phyloP scores from a whole-genome alignment of 1,139 yeast species.

The Tardiomyces depauwii region DNA sequence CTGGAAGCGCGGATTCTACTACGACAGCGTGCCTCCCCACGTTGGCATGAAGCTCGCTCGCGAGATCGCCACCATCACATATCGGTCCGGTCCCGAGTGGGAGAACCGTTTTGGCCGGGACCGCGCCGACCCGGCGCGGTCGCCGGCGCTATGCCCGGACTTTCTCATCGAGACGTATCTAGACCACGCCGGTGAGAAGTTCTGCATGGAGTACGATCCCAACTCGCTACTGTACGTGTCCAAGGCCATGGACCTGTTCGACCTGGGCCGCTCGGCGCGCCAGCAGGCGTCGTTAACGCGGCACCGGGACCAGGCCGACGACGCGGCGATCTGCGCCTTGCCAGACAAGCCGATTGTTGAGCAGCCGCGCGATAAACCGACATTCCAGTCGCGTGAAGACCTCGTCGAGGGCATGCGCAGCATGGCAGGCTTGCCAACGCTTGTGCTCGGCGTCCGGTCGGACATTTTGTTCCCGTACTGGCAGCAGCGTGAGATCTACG shows the following conservation, averaged over 20 bases:
- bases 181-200: slow-evolving; percentile 92
- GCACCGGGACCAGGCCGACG: neutral
- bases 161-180: slow-evolving; percentile 83
- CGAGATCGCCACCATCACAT: slow-evolving; percentile 88
- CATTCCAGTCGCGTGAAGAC: slow-evolving; percentile 30
- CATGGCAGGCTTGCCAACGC: slow-evolving; percentile 51
- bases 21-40: slow-evolving; percentile 73
- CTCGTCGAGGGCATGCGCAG: slow-evolving; percentile 53
- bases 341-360: slow-evolving; percentile 51
- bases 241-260: slow-evolving; percentile 92
- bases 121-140: slow-evolving; percentile 65
- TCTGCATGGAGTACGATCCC: slow-evolving; percentile 84
- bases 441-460: slow-evolving; percentile 84
- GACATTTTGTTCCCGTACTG: slow-evolving; percentile 88
- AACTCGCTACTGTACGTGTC: slow-evolving; percentile 78
- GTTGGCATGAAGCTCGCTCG: slow-evolving; percentile 91
- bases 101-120: slow-evolving; percentile 84
- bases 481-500: slow-evolving; percentile 82
- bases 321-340: slow-evolving; percentile 27
- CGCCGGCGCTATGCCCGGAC: slow-evolving; percentile 89
- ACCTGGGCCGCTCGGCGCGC: slow-evolving; percentile 48
- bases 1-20: slow-evolving; percentile 88
- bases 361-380: slow-evolving; percentile 23
- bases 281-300: slow-evolving; percentile 25
- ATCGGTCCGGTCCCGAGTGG: slow-evolving; percentile 97